Conservation (phyloP, 257 asterid genomes). For the Knoxia roxburghii region DNA sequence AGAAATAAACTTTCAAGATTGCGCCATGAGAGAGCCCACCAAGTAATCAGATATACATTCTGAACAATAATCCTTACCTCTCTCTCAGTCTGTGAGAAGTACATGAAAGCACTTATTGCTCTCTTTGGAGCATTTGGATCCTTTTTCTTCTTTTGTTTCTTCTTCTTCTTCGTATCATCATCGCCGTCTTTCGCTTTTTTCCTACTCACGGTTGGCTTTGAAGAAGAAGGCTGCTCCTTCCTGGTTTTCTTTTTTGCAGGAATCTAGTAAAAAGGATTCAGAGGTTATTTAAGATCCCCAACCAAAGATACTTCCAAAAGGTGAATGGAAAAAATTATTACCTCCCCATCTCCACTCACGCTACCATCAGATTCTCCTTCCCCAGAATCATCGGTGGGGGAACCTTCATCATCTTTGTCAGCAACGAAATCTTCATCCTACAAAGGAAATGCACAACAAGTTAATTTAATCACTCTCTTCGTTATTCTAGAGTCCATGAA, state of each 20-base stretch:
- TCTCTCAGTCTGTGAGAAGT: conserved; percentile 74
- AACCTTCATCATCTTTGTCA: conserved; percentile 79
- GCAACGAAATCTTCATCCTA: conserved; percentile 85
- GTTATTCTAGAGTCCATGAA: not conserved
- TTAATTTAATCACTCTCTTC: not conserved
- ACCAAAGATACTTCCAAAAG: not conserved
- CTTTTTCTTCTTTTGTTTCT: conserved; percentile 78
- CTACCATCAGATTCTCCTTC: conserved; percentile 74
- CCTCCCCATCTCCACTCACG: conserved; percentile 65
- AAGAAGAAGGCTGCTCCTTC: conserved; percentile 54
- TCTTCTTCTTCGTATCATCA: conserved; percentile 58
- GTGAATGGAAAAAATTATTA: conserved; percentile 11
- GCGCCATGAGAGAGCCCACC: not conserved
- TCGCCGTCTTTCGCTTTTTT: conserved; percentile 62
- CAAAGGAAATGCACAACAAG: not conserved
- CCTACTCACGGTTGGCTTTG: conserved; percentile 55
- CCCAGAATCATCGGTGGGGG: conserved; percentile 96
- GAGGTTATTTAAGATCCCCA: too few species aligned
- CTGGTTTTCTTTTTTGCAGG: conserved; percentile 51
- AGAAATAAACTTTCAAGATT: too few species aligned
- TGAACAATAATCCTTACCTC: conserved; percentile 45
- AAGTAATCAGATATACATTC: not conserved
- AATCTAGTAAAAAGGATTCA: conserved; percentile 34
- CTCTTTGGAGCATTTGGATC: conserved; percentile 96
- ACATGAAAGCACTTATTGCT: conserved; percentile 81